Percentiles rank a stretch among this genome's conserved stretches.
Evolutionary conservation across 441 rosid species (phyloP).

Genomic region (Hura crepitans): DNA sequence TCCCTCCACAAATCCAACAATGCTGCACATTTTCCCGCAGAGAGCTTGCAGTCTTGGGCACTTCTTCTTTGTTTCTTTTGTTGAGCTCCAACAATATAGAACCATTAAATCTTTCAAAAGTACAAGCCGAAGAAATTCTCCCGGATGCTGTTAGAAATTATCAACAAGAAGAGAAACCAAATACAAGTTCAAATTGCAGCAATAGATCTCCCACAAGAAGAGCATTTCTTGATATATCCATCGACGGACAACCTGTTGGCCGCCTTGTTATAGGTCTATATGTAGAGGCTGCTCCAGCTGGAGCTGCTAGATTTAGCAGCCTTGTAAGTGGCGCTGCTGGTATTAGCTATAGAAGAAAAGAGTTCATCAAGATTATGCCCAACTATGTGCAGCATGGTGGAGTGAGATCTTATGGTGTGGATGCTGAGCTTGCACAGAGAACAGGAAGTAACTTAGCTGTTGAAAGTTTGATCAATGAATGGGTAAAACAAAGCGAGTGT

Average conservation of each 20-base stretch:
- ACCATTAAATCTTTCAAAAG: constrained; percentile 37
- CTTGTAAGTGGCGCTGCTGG: constrained; percentile 81
- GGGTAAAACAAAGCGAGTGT: constrained; percentile 53
- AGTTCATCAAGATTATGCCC: constrained; percentile 74
- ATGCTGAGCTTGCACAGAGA: constrained; percentile 58
- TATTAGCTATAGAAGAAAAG: constrained; percentile 79
- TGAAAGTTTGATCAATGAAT: constrained; percentile 49
- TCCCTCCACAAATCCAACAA: constrained; percentile 29
- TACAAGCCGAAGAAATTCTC: constrained; percentile 47
- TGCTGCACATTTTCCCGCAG: constrained; percentile 54
- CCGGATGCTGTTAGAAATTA: constrained; percentile 12
- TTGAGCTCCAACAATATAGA: constrained; percentile 38
- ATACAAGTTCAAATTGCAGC: constrained; percentile 22
- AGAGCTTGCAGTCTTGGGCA: constrained; percentile 38
- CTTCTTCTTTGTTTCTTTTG: constrained; percentile 62
- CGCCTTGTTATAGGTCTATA: constrained; percentile 64
- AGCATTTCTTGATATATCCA: constrained; percentile 71
- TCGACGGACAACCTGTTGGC: constrained; percentile 65
- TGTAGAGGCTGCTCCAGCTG: constrained; percentile 54
- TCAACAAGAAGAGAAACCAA: constrained; percentile 26
- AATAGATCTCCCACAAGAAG: constrained; percentile 34
- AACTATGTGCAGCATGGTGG: constrained; percentile 83
- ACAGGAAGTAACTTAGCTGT: constrained; percentile 42
- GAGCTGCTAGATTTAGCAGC: constrained; percentile 56
- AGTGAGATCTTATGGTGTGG: constrained; percentile 76